Evolutionary conservation across 306 rosid genomes (phyloP).

Genomic region (Cucumis melo): DNA sequence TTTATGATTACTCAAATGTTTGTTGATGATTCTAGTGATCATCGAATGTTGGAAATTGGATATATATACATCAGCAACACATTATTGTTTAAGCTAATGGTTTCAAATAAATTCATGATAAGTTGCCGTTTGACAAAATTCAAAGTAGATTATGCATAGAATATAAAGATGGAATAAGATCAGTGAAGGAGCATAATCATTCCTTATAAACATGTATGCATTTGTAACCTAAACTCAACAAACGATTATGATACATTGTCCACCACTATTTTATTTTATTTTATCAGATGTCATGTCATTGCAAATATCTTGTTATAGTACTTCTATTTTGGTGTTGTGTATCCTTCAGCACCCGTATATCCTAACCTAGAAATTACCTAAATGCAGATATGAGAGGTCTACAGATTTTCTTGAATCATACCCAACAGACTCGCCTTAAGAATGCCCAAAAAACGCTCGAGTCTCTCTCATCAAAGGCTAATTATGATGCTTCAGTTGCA

Average conservation of each 20-base stretch:
- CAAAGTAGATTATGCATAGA: no score
- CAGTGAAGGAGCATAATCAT: no score
- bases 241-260: background rate
- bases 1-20: no score
- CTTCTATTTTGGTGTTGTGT: background rate
- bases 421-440: slow-evolving; percentile 71
- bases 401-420: slow-evolving; percentile 49
- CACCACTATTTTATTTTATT: background rate
- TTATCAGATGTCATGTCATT: background rate
- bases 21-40: no score
- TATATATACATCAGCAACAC: no score
- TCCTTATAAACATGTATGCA: no score
- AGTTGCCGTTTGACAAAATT: no score
- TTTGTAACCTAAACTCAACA: no score
- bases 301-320: background rate
- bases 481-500: slow-evolving; percentile 62
- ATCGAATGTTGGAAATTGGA: no score
- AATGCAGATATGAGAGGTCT: slow-evolving; percentile 19
- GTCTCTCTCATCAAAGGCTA: slow-evolving; percentile 48
- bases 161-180: no score
- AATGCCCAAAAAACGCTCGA: slow-evolving; percentile 55
- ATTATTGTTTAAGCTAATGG: no score
- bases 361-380: background rate
- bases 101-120: no score
- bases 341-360: background rate